Evolutionary conservation across 805 yeast genomes (phyloP), one percentile per base, ranked within the genome.

Genomic region (Starmerella floricola): DNA sequence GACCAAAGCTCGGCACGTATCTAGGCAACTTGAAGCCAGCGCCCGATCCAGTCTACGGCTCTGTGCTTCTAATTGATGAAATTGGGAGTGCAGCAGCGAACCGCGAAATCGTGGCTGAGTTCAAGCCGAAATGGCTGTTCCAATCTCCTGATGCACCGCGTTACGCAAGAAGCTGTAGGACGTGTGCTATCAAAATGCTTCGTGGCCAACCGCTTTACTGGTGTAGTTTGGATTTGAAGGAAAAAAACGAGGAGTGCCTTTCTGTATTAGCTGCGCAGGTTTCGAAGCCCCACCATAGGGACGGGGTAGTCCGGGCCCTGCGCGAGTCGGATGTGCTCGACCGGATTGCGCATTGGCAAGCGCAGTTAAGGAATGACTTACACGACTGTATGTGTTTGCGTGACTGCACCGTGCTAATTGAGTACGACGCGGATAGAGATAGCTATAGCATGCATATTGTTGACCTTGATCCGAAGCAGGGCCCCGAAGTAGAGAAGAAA

Each of bases 121-220:
- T 75, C 50, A 76, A 76, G 53, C 82, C 82, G 1, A 76, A 76
- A 55, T 76, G 81, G 81, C 61, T 76, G 12, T 54, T 62, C 26
- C 71, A 65, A 48, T 68, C 73, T 30, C 63, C 61, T 13, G 54
- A 54, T 29, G 66, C 67, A 2, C 66, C 73, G 3, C 47, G 1
- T 1, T 44, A 43, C 23, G 55, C 66, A 18, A 21, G 56, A 36
- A 63, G 66, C 20, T 76, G 82, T 50, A 59, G 82, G 6, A 76
- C 78, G 3, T 76, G 82, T 52, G 78, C 78, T 43, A 59, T 73
- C 31, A 63, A 66, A 43, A 61, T 57, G 26, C 46, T 58, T 36
- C 62, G 66, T 26, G 58, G 57, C 29, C 54, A 56, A 12, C 38
- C 50, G 5, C 51, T 64, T 6, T 21, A 20, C 41, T 70, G 69